Evolutionary conservation across 116 monocot genomes (phyloP).

Genomic region (Papilionanthe hybrid): DNA sequence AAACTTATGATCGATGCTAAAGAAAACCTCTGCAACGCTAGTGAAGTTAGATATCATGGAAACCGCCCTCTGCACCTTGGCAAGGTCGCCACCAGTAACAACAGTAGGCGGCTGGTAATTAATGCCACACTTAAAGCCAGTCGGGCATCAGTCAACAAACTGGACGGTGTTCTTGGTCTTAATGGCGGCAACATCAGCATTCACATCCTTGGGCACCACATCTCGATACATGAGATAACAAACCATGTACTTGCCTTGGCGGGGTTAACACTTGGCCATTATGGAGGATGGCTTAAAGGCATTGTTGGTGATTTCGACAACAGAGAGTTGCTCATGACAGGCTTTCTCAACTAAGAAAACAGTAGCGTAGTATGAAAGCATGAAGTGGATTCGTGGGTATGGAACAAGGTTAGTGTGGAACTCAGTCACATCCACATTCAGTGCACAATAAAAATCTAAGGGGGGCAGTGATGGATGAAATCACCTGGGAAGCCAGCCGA

Average conservation of each 20-base stretch:
- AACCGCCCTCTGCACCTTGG: no score
- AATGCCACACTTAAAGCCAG: constrained; percentile 60
- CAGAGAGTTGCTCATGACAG: constrained; percentile 64
- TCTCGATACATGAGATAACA: constrained; percentile 64
- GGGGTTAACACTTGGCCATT: constrained; percentile 62
- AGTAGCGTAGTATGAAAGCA: constrained; percentile 53
- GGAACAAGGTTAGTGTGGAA: background rate
- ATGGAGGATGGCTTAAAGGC: constrained; percentile 58
- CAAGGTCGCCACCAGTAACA: no score
- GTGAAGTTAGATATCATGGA: no score
- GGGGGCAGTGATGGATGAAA: no score
- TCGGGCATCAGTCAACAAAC: constrained; percentile 59
- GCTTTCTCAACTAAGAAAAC: constrained; percentile 55
- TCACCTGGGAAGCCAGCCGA: no score
- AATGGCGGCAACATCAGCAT: constrained; percentile 45
- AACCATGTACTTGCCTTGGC: constrained; percentile 64
- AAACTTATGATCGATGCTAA: no score
- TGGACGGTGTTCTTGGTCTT: constrained; percentile 59
- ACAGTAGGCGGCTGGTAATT: constrained; percentile 47
- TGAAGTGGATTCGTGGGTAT: constrained; percentile 55
- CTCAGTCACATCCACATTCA: no score
- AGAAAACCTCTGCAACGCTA: no score
- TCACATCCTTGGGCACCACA: constrained; percentile 64
- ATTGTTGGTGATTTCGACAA: constrained; percentile 54
- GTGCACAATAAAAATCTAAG: no score